Conservation (phyloP, 495 filamentous ascomycete species). For the Aspergillus heteromorphus region DNA sequence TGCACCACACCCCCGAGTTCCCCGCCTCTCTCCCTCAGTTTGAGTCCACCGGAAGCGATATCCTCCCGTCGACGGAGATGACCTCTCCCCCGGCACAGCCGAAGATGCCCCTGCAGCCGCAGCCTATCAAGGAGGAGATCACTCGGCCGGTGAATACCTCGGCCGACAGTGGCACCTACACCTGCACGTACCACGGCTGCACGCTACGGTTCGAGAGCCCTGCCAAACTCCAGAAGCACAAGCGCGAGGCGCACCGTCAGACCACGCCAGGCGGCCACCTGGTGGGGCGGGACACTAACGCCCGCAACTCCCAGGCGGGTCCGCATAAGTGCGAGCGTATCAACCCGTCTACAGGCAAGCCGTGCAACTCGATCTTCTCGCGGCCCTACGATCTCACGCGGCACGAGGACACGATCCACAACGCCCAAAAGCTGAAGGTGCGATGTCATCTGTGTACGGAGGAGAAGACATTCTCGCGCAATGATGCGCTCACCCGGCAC, state of each 20-base stretch:
- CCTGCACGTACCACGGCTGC: conserved; percentile 91
- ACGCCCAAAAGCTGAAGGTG: conserved; percentile 90
- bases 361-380: conserved; percentile 93
- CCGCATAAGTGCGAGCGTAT: conserved; percentile 87
- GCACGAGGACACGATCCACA: conserved; percentile 98
- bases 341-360: conserved; percentile 93
- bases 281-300: conserved; percentile 43
- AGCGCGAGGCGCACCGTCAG: conserved; percentile 85
- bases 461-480: conserved; percentile 92
- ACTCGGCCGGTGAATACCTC: conserved; percentile 54
- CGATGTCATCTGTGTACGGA: conserved; percentile 92
- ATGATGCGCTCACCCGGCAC: conserved; percentile 87
- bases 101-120: conserved; percentile 22
- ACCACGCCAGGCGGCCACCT: conserved; percentile 41
- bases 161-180: conserved; percentile 84
- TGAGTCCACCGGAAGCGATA: conserved; percentile 60
- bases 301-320: conserved; percentile 76
- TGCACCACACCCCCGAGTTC: conserved; percentile 54
- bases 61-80: conserved; percentile 21
- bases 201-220: conserved; percentile 82
- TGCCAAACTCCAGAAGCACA: conserved; percentile 86
- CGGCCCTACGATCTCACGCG: conserved; percentile 96
- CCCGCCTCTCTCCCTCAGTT: conserved; percentile 56
- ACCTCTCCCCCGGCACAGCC: conserved; percentile 23
- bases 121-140: conserved; percentile 28